Percentiles rank a stretch among this genome's conserved stretches.
phyloP scores from a whole-genome alignment of 2,329 filamentous ascomycete genomes.

The Neonectria faginata region DNA sequence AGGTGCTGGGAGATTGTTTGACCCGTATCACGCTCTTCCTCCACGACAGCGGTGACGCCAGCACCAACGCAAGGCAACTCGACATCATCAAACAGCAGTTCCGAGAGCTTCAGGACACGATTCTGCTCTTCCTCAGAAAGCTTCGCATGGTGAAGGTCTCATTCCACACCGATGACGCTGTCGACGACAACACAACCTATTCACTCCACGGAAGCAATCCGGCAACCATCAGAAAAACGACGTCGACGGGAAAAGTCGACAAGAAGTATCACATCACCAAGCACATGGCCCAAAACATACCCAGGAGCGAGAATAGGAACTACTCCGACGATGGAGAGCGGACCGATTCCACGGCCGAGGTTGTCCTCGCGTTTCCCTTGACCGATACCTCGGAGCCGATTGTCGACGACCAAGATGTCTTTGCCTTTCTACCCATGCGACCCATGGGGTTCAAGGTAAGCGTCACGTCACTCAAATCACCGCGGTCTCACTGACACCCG shows the following conservation, averaged over 20 bases:
- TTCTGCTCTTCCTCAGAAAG: slow-evolving; percentile 58
- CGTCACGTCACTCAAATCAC: not conserved
- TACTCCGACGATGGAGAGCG: slow-evolving; percentile 45
- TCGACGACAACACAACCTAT: slow-evolving; percentile 20
- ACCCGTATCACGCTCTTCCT: slow-evolving; percentile 56
- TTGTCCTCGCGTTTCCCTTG: slow-evolving; percentile 61
- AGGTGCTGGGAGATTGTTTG: slow-evolving; percentile 22
- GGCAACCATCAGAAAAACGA: slow-evolving; percentile 22
- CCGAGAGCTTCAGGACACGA: slow-evolving; percentile 51
- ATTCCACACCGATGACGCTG: slow-evolving; percentile 42
- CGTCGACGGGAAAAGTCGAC: slow-evolving; percentile 3
- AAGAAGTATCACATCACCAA: slow-evolving; percentile 47
- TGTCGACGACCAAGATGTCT: slow-evolving; percentile 56
- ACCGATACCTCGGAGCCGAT: slow-evolving; percentile 48
- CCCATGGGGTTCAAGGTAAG: slow-evolving; percentile 56
- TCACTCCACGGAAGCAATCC: slow-evolving; percentile 29
- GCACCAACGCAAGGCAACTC: slow-evolving; percentile 29
- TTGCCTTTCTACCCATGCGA: slow-evolving; percentile 60
- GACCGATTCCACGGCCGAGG: slow-evolving; percentile 46
- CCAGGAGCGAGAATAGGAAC: slow-evolving; percentile 51
- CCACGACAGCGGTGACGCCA: slow-evolving; percentile 43
- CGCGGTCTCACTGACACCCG: not conserved
- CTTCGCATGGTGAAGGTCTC: slow-evolving; percentile 49
- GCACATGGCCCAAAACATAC: slow-evolving; percentile 43
- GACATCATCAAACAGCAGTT: slow-evolving; percentile 51